Conservation (phyloP, 768 basidiomycete species). For the Lyophyllum semitale region DNA sequence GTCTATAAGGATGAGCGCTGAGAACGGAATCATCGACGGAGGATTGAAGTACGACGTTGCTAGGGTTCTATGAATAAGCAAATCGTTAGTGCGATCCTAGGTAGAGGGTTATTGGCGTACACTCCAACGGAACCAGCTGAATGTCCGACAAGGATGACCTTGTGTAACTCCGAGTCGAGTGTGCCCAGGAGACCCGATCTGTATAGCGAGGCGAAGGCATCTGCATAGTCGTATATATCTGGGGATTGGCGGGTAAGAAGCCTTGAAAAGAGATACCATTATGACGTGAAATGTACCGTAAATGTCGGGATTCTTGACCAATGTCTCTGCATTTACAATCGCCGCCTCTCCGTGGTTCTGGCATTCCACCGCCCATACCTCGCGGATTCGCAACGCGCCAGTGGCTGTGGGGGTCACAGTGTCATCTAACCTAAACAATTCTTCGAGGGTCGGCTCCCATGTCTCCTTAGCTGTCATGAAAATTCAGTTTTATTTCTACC, state of each 20-base stretch:
- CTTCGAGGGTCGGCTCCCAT: conserved; percentile 39
- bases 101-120: conserved; percentile 14
- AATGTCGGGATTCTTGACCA: conserved; percentile 17
- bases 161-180: conserved; percentile 22
- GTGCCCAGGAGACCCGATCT: conserved; percentile 26
- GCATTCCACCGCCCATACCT: too few species aligned
- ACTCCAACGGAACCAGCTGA: conserved; percentile 31
- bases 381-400: too few species aligned
- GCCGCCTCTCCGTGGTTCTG: conserved; percentile 41
- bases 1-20: conserved; percentile 27
- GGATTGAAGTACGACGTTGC: conserved; percentile 31
- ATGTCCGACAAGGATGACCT: conserved; percentile 30
- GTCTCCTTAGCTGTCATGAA: conserved; percentile 33
- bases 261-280: not conserved
- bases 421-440: conserved; percentile 30
- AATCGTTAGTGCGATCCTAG: too few species aligned
- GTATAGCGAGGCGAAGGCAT: conserved; percentile 27
- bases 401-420: not conserved
- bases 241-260: not conserved
- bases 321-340: conserved; percentile 29
- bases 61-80: too few species aligned
- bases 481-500: not conserved
- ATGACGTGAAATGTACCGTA: conserved; percentile 13
- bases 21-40: conserved; percentile 25
- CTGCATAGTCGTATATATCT: conserved; percentile 34